phyloP scores from a whole-genome alignment of 495 filamentous ascomycete genomes.

The Aspergillus campestris region DNA sequence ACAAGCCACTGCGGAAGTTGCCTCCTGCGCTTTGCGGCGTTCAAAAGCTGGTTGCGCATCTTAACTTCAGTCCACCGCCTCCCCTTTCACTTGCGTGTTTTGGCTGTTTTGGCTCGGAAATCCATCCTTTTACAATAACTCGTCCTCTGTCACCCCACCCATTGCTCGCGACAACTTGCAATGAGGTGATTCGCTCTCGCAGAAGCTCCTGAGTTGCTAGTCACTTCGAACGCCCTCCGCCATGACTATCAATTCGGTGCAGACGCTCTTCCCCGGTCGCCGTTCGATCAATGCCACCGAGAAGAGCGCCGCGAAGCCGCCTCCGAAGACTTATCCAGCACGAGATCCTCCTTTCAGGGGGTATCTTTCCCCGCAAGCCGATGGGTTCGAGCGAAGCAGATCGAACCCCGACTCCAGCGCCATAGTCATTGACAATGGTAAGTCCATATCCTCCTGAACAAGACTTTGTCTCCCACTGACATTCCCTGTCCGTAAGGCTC shows the following conservation, averaged over 20 bases:
- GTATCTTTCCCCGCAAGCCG: slow-evolving; percentile 55
- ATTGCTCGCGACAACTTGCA: slow-evolving; percentile 13
- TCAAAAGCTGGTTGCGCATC: too few species aligned
- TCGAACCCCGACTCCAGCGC: slow-evolving; percentile 50
- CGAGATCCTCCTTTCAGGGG: slow-evolving; percentile 75
- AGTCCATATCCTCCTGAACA: slow-evolving; percentile 3
- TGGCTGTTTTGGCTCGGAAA: too few species aligned
- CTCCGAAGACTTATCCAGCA: slow-evolving; percentile 43
- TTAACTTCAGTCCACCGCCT: too few species aligned
- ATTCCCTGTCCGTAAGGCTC: slow-evolving; percentile 50
- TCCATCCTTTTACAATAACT: neutral
- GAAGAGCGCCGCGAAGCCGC: slow-evolving; percentile 36
- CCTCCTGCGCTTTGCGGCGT: too few species aligned
- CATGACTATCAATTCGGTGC: slow-evolving; percentile 44
- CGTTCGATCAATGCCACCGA: slow-evolving; percentile 24
- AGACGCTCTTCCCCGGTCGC: slow-evolving; percentile 31
- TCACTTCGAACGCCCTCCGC: slow-evolving; percentile 18
- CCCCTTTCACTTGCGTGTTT: too few species aligned
- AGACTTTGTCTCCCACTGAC: neutral
- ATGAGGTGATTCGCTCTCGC: slow-evolving; percentile 24
- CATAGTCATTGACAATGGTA: slow-evolving; percentile 98
- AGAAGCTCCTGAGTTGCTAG: slow-evolving; percentile 23
- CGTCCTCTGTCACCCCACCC: neutral
- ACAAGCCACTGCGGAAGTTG: too few species aligned
- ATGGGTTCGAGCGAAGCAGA: slow-evolving; percentile 57